phyloP scores from a whole-genome alignment of 23 red algal species.

The Gracilaria caudata region DNA sequence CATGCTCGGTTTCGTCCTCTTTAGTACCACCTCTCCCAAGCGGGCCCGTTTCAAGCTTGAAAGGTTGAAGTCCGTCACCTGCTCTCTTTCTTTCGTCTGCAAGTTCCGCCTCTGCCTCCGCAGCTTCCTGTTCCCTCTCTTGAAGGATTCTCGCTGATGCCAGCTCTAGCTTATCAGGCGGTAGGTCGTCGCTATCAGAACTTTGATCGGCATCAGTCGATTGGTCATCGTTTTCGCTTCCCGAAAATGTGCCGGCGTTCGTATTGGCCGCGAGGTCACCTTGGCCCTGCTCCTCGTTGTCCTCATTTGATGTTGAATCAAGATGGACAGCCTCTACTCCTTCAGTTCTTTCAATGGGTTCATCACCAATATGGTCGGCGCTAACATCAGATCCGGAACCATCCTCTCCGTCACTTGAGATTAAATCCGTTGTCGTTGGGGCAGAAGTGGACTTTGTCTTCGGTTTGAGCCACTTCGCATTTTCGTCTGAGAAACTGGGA shows the following conservation, averaged over 20 bases:
- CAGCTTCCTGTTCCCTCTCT: conserved; percentile 38
- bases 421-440: background rate
- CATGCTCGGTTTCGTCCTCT: background rate
- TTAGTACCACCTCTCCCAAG: conserved; percentile 38
- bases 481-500: conserved; percentile 44
- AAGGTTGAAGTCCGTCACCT: conserved; percentile 9
- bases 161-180: conserved; percentile 49
- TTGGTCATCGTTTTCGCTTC: background rate
- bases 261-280: background rate
- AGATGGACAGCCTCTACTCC: background rate
- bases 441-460: conserved; percentile 2
- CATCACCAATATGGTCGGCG: background rate
- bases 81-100: conserved; percentile 46
- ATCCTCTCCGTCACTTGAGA: background rate
- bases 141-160: conserved; percentile 47
- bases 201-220: conserved; percentile 8
- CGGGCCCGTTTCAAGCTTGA: conserved; percentile 46
- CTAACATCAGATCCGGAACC: background rate
- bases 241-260: background rate
- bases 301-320: background rate
- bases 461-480: conserved; percentile 56
- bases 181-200: conserved; percentile 32
- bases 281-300: background rate
- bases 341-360: background rate
- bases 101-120: conserved; percentile 60